Evolutionary conservation across 2,329 filamentous ascomycete genomes (phyloP), one percentile per base, ranked within the genome.

Genomic region (Diplodia scrobiculata): DNA sequence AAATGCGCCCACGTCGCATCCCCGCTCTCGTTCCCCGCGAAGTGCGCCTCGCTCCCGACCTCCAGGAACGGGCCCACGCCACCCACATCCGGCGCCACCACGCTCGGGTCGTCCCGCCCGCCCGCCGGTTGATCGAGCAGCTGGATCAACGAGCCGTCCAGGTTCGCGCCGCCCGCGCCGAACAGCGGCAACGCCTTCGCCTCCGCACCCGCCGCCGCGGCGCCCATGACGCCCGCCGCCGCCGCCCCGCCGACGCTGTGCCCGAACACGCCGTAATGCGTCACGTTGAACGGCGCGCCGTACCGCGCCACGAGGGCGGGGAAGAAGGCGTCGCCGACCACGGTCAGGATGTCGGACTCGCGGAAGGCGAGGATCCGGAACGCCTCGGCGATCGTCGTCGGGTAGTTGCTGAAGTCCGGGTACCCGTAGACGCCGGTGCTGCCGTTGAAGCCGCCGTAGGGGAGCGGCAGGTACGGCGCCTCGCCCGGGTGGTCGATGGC

Each of bases 1-100:
- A 74, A 74, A 1, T 48, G 45, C 10, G 67, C 32, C 71, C 71
- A 73, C 0, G 71, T 68, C 2, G 41, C 27, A 5, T 60, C 55
- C 2, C 10, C 25, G 25, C 50, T 52, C 50, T 13, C 50, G 17
- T 52, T 29, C 5, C 54, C 48, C 5, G 65, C 59, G 5, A 67
- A 34, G 32, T 60, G 72, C 45, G 68, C 67, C n/a, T 54, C 65
- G 14, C 69, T 68, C 0, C 68, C 69, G 11, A 74, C 50, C 69
- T 73, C 58, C 21, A 74, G 55, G 47, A 71, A 71, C 2, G 72
- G 72, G 10, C 68, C 65, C 52, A 41, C 38, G 17, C 38, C 7
- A 1, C 67, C 68, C 14, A 69, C 66, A 29, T 72, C 70, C 2
- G 66, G 65, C n/a, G 41, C 17, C 25, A 17, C 13, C 0, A 48